Conservation (phyloP, 768 basidiomycete genomes). For the Dioszegia hungarica region DNA sequence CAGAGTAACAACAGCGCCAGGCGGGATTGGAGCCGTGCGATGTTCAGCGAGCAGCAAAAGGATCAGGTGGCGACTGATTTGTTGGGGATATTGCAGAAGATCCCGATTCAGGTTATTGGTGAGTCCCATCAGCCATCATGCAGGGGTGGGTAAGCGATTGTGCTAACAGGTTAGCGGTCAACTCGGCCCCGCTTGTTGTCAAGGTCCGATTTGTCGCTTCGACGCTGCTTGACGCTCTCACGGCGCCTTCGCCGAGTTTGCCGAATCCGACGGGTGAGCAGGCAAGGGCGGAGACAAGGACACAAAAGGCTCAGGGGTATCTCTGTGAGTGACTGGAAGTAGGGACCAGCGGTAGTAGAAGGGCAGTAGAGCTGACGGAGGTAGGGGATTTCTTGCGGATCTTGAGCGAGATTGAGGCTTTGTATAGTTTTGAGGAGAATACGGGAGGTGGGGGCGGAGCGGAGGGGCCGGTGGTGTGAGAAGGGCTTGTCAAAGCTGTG, state of each 20-base stretch:
- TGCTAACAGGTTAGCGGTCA: slow-evolving; percentile 31
- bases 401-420: slow-evolving; percentile 82
- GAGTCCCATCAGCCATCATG: slow-evolving; percentile 51
- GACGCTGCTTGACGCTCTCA: slow-evolving; percentile 75
- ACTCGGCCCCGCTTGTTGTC: slow-evolving; percentile 56
- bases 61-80: slow-evolving; percentile 84
- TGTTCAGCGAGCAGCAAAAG: slow-evolving; percentile 24
- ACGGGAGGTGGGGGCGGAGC: background rate
- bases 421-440: slow-evolving; percentile 58
- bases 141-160: background rate
- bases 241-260: slow-evolving; percentile 44
- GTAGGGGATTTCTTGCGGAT: slow-evolving; percentile 89
- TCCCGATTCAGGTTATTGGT: slow-evolving; percentile 88
- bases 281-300: slow-evolving; percentile 71
- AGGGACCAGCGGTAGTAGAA: too few species aligned
- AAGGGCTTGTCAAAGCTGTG: too few species aligned
- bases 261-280: slow-evolving; percentile 51
- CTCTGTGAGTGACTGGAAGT: slow-evolving; percentile 59
- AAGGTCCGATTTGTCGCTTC: slow-evolving; percentile 93
- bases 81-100: slow-evolving; percentile 80
- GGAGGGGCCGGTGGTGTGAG: background rate
- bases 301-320: slow-evolving; percentile 79
- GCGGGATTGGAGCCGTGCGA: slow-evolving; percentile 14
- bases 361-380: slow-evolving; percentile 12
- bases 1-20: background rate